A percentile compares a stretch with the other conserved stretches of the same genome.
These are phyloP conservation scores for Candida ipomoeae DNA, from an alignment of 805 yeast genomes.

Conservation along the genomic window DNA sequence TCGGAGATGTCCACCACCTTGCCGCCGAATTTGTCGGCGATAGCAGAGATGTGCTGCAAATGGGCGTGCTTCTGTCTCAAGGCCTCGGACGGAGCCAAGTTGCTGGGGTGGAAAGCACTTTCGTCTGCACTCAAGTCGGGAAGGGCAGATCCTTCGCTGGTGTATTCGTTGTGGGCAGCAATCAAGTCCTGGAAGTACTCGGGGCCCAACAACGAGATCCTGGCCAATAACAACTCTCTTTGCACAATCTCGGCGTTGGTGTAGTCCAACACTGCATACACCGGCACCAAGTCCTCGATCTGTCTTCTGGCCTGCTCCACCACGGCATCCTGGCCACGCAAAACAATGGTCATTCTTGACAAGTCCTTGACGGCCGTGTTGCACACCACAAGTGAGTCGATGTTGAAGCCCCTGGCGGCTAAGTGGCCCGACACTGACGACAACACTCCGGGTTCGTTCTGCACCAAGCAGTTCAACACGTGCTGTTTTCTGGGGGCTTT, in stretches of 20 bases:
- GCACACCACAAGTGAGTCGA: conserved; percentile 94
- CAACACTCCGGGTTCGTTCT: conserved; percentile 97
- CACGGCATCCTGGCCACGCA: conserved; percentile 92
- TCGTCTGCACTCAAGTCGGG: conserved; percentile 43
- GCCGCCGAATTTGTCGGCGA: conserved; percentile 88
- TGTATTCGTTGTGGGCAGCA: conserved; percentile 66
- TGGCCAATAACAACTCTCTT: conserved; percentile 86
- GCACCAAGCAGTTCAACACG: conserved; percentile 93
- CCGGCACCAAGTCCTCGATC: conserved; percentile 96
- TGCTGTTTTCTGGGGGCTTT: conserved; percentile 71
- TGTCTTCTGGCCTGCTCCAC: conserved; percentile 98
- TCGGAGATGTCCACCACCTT: conserved; percentile 87
- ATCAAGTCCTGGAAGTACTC: conserved; percentile 95
- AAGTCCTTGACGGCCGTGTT: conserved; percentile 93
- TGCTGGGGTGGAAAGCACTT: conserved; percentile 75
- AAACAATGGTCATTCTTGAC: conserved; percentile 93
- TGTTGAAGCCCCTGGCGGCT: conserved; percentile 98
- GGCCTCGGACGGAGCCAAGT: conserved; percentile 86
- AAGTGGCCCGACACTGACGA: conserved; percentile 90
- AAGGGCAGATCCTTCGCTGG: conserved; percentile 36
- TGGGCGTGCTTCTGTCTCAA: conserved; percentile 91
- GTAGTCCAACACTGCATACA: conserved; percentile 95
- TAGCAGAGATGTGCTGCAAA: conserved; percentile 73
- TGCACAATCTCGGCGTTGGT: conserved; percentile 83
- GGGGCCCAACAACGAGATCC: conserved; percentile 93